Conservation (phyloP, 495 filamentous ascomycete genomes). For the Hypoxylon lienhwacheense region DNA sequence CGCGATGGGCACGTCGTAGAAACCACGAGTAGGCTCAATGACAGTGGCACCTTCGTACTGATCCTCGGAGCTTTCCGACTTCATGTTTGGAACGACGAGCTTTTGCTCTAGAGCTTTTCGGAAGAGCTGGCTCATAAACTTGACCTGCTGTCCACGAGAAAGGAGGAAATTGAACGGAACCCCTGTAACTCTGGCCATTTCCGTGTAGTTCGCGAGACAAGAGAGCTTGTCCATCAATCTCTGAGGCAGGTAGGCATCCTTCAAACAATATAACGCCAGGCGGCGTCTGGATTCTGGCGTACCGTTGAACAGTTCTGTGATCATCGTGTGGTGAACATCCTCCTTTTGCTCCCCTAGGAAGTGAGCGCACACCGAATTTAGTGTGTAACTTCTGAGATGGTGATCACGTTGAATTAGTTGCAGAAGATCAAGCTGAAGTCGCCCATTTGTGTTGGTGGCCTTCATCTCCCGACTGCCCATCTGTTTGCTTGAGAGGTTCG, state of each 20-base stretch:
- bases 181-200: slow-evolving; percentile 99
- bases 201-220: slow-evolving; percentile 95
- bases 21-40: slow-evolving; percentile 90
- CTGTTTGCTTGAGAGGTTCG: slow-evolving; percentile 95
- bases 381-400: slow-evolving; percentile 92
- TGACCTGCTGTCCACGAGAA: slow-evolving; percentile 91
- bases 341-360: slow-evolving; percentile 98
- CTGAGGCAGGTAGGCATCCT: slow-evolving; percentile 96
- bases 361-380: slow-evolving; percentile 96
- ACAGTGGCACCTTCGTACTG: slow-evolving; percentile 98
- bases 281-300: slow-evolving; percentile 87
- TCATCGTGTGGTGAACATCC: slow-evolving; percentile 98
- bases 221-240: slow-evolving; percentile 96
- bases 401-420: slow-evolving; percentile 93
- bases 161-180: slow-evolving; percentile 97
- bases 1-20: slow-evolving; percentile 91
- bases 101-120: slow-evolving; percentile 90
- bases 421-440: slow-evolving; percentile 89
- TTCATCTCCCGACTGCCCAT: slow-evolving; percentile 97
- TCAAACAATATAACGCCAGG: slow-evolving; percentile 93
- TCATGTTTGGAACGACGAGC: slow-evolving; percentile 87
- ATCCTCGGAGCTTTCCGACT: slow-evolving; percentile 64
- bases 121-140: slow-evolving; percentile 96
- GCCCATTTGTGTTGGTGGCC: slow-evolving; percentile 88
- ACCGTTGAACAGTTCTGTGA: slow-evolving; percentile 95